Percentiles rank a stretch among this genome's conserved stretches.
Evolutionary conservation across 148 eudicot genomes (phyloP).

Genomic region (Amaranthus cruentus): DNA sequence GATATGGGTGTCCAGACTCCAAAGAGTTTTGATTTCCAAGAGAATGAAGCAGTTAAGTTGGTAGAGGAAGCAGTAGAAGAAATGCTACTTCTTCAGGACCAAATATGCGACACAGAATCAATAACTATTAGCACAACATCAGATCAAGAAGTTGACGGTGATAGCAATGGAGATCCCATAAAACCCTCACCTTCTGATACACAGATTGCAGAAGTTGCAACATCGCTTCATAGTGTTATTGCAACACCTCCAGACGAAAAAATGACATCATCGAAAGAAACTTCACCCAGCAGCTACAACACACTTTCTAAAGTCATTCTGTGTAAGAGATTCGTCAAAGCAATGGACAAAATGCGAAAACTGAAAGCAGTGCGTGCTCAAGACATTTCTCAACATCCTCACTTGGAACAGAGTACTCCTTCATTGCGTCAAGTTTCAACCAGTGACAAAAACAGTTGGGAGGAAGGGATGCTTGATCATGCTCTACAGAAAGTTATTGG

Average conservation of each 20-base stretch:
- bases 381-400: constrained; percentile 14
- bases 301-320: constrained; percentile 55
- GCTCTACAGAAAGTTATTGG: constrained; percentile 72
- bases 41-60: constrained; percentile 62
- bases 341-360: constrained; percentile 57
- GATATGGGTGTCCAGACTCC: constrained; percentile 27
- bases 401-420: constrained; percentile 32
- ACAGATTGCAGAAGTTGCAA: constrained; percentile 16
- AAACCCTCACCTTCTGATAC: constrained; percentile 9
- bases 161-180: constrained; percentile 13
- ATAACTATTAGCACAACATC: constrained; percentile 32
- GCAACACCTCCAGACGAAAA: constrained; percentile 15
- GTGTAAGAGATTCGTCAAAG: constrained; percentile 67
- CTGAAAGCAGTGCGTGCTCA: constrained; percentile 28
- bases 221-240: constrained; percentile 6
- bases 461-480: constrained; percentile 85
- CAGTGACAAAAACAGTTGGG: constrained; percentile 53
- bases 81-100: constrained; percentile 52
- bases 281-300: constrained; percentile 42
- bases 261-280: constrained; percentile 15
- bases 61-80: constrained; percentile 72
- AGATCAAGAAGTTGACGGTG: constrained; percentile 28
- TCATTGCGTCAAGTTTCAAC: constrained; percentile 39
- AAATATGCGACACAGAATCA: constrained; percentile 42
- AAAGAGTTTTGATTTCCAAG: constrained; percentile 33